Evolutionary conservation across 768 basidiomycete genomes (phyloP).

Genomic region (Boletus bicolor): DNA sequence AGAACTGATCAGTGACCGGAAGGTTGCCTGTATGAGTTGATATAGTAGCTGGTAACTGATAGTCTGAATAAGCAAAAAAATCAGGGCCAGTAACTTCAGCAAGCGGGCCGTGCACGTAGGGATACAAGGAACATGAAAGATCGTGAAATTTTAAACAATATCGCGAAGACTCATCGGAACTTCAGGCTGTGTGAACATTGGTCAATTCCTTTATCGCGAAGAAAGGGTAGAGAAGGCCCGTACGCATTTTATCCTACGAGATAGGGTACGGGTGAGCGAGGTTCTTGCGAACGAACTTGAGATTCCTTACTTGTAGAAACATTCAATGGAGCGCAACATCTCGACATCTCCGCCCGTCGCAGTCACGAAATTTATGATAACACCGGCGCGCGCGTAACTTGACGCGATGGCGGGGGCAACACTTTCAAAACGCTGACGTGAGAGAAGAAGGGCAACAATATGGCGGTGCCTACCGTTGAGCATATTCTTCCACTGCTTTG

Average conservation of each 20-base stretch:
- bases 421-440: constrained; percentile 36
- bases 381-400: constrained; percentile 79
- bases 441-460: not conserved
- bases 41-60: constrained; percentile 47
- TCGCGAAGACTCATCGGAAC: constrained; percentile 89
- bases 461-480: constrained; percentile 66
- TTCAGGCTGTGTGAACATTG: constrained; percentile 60
- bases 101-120: constrained; percentile 56
- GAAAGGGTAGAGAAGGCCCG: constrained; percentile 28
- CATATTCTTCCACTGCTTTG: constrained; percentile 96
- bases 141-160: constrained; percentile 63
- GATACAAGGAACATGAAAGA: constrained; percentile 69
- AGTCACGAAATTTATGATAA: constrained; percentile 95
- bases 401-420: constrained; percentile 87
- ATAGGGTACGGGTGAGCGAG: constrained; percentile 14
- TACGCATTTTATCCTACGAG: constrained; percentile 81
- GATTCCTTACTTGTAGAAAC: constrained; percentile 84
- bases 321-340: constrained; percentile 97
- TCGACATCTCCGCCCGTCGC: constrained; percentile 98
- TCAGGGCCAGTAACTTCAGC: constrained; percentile 30
- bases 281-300: not conserved
- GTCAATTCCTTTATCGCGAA: constrained; percentile 19
- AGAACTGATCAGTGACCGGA: constrained; percentile 38
- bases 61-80: constrained; percentile 35
- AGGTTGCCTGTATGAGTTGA: constrained; percentile 43